A percentile compares a stretch with the other conserved stretches of the same genome.
These are phyloP conservation scores for Rhizoctonia solani DNA, from an alignment of 1,284 basidiomycete species.

Conservation along the genomic window DNA sequence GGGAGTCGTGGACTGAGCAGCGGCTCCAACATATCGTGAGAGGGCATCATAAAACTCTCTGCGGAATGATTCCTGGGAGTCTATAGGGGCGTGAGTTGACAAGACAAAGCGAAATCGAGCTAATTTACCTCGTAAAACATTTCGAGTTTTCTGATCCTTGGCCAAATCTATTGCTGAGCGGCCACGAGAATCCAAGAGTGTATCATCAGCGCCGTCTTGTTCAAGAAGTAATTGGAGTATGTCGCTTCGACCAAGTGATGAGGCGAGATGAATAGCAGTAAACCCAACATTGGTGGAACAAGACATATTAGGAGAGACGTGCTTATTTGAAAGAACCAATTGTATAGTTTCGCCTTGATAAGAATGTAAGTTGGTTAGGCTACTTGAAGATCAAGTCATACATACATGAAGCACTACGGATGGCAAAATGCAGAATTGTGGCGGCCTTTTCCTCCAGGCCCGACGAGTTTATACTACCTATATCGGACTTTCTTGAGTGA, in stretches of 20 bases:
- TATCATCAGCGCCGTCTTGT: conserved; percentile 82
- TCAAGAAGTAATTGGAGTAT: conserved; percentile 75
- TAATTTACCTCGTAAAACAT: conserved; percentile 75
- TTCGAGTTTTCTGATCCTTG: conserved; percentile 58
- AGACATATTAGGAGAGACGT: conserved; percentile 76
- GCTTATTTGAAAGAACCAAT: conserved; percentile 71
- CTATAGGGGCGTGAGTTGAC: conserved; percentile 48
- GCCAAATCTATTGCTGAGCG: conserved; percentile 77
- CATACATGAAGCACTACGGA: conserved; percentile 81
- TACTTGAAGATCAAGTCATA: conserved; percentile 37
- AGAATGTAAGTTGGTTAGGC: conserved; percentile 16
- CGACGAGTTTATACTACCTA: conserved; percentile 50
- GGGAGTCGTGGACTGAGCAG: conserved; percentile 50
- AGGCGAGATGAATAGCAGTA: conserved; percentile 86
- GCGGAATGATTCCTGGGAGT: conserved; percentile 79
- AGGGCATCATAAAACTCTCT: conserved; percentile 70
- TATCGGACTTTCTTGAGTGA: conserved; percentile 54
- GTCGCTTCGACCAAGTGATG: conserved; percentile 78
- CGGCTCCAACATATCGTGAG: conserved; percentile 75
- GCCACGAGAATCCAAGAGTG: conserved; percentile 70
- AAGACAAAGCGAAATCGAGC: not conserved
- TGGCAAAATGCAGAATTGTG: conserved; percentile 81
- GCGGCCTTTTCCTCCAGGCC: conserved; percentile 63
- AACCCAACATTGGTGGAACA: conserved; percentile 72
- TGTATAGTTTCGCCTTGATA: conserved; percentile 65